Percentiles rank a stretch among this genome's conserved stretches.
These are phyloP conservation scores for Pouteria campechiana DNA, from an alignment of 179 eudicot species.

Conservation along the genomic window DNA sequence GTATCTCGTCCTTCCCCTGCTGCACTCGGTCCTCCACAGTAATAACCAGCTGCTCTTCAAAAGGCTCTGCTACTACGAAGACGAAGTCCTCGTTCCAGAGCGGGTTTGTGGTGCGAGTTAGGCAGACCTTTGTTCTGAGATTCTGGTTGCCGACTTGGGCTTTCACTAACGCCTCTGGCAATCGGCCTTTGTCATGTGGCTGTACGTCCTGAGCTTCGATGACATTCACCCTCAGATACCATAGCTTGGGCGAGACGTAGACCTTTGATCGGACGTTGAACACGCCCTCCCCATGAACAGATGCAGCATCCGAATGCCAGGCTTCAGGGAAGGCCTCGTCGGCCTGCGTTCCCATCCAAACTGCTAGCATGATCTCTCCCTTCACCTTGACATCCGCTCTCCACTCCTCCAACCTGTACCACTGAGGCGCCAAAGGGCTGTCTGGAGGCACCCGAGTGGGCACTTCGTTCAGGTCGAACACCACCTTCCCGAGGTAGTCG, in stretches of 20 bases:
- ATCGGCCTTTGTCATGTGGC: constrained; percentile 41
- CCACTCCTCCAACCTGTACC: constrained; percentile 77
- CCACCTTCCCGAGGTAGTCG: constrained; percentile 55
- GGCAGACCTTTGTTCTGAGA: constrained; percentile 45
- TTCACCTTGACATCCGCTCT: constrained; percentile 37
- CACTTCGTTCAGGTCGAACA: constrained; percentile 68
- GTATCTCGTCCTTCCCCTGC: constrained; percentile 47
- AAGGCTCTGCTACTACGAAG: constrained; percentile 88
- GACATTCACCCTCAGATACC: constrained; percentile 87
- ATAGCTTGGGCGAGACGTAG: constrained; percentile 80
- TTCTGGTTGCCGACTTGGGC: constrained; percentile 64
- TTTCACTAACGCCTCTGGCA: constrained; percentile 61
- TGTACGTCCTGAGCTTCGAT: constrained; percentile 85
- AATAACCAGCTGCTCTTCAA: constrained; percentile 54
- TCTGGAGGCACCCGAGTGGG: constrained; percentile 88
- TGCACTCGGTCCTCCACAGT: constrained; percentile 45
- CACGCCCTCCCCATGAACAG: constrained; percentile 73
- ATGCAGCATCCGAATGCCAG: constrained; percentile 81
- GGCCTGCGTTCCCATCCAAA: constrained; percentile 97
- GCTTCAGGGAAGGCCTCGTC: constrained; percentile 94
- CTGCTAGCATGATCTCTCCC: constrained; percentile 89
- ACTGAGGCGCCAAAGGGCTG: constrained; percentile 90
- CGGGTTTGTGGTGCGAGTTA: constrained; percentile 40
- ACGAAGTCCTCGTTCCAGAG: constrained; percentile 83
- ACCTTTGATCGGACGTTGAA: constrained; percentile 77